phyloP scores from a whole-genome alignment of 306 rosid genomes.

The Crotalaria pallida region DNA sequence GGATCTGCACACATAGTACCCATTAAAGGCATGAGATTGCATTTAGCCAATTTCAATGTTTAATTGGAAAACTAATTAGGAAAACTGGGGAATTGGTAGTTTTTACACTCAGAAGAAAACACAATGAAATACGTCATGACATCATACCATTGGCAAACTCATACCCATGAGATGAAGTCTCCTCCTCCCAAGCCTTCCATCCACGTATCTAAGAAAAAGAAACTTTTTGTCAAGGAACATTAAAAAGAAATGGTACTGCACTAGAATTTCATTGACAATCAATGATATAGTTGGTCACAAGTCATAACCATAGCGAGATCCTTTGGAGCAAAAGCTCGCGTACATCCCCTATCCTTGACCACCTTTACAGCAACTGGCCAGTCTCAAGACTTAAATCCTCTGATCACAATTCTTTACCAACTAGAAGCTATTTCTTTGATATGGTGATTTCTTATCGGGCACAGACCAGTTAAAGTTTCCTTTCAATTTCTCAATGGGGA shows the following conservation, averaged over 20 bases:
- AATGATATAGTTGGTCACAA: not conserved
- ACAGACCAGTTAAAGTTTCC: not conserved
- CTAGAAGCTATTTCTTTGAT: not conserved
- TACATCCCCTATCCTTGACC: not conserved
- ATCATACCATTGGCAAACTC: constrained; percentile 77
- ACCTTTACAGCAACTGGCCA: not conserved
- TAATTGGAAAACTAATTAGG: not conserved
- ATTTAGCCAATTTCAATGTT: not conserved
- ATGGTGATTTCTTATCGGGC: not conserved
- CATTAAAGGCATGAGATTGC: not conserved
- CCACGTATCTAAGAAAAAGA: constrained; percentile 69
- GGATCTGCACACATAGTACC: constrained; percentile 45
- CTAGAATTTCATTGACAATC: not conserved
- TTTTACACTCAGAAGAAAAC: not conserved
- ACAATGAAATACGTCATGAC: not conserved
- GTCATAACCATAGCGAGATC: not conserved
- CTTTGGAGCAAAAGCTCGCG: not conserved
- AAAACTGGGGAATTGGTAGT: not conserved
- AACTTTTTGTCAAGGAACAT: constrained; percentile 1
- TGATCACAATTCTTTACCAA: not conserved
- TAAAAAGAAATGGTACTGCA: not conserved
- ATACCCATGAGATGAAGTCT: constrained; percentile 63
- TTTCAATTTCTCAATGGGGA: not conserved
- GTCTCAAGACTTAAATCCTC: not conserved
- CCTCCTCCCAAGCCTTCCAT: constrained; percentile 94